phyloP scores from a whole-genome alignment of 192 early-diverging fungal species.

The Podila clonocystis region DNA sequence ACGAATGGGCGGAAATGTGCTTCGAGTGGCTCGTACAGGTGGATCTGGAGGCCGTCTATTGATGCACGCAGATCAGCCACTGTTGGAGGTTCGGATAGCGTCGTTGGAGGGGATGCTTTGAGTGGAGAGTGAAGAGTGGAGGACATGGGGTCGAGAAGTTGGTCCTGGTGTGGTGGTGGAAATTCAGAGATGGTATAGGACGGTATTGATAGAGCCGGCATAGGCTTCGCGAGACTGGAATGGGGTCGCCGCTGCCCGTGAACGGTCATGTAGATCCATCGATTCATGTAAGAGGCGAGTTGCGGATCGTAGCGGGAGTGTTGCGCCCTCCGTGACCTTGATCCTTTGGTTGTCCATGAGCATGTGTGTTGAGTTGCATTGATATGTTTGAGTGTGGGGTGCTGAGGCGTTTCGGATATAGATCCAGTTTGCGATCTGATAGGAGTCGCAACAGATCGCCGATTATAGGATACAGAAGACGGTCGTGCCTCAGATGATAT shows the following conservation, averaged over 20 bases:
- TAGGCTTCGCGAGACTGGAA: conserved; percentile 29
- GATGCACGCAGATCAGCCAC: not conserved
- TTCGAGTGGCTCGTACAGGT: not conserved
- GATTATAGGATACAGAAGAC: not conserved
- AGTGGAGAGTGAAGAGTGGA: too few species aligned
- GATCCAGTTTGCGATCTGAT: not conserved
- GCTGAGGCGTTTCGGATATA: not conserved
- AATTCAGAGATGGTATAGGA: conserved; percentile 13
- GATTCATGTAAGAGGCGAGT: conserved; percentile 37
- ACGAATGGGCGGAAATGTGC: not conserved
- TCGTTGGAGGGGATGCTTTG: not conserved
- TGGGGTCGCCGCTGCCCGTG: conserved; percentile 20
- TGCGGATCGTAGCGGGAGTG: conserved; percentile 28
- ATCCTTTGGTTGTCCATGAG: too few species aligned
- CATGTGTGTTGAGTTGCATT: not conserved
- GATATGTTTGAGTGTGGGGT: too few species aligned
- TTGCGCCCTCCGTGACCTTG: not conserved
- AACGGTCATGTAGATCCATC: conserved; percentile 25
- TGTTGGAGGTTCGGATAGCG: not conserved
- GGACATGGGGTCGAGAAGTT: too few species aligned
- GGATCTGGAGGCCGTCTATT: not conserved
- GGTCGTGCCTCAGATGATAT: not conserved
- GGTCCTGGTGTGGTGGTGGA: not conserved
- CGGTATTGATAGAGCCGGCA: not conserved
- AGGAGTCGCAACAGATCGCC: not conserved